These are phyloP conservation scores for Hirsutella rhossiliensis DNA, from an alignment of 2,329 filamentous ascomycete species.

Conservation along the genomic window DNA sequence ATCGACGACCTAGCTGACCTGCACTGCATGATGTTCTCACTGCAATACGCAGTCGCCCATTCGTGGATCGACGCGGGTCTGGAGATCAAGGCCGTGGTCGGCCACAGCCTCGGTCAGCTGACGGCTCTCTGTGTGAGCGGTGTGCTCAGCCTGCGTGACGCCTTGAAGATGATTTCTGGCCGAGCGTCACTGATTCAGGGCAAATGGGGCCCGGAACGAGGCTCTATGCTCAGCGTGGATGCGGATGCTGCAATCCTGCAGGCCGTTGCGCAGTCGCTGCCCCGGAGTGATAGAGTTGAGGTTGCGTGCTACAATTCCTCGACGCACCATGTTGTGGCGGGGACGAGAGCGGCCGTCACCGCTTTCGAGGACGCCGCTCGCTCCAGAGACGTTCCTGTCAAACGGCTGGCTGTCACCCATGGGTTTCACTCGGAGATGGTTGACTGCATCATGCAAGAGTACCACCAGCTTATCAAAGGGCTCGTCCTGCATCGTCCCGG, in stretches of 20 bases:
- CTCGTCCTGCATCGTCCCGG: conserved; percentile 1
- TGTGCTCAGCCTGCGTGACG: conserved; percentile 15
- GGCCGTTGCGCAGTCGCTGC: not conserved
- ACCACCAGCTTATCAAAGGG: not conserved
- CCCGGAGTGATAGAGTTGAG: not conserved
- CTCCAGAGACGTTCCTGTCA: not conserved
- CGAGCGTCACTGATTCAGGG: conserved; percentile 19
- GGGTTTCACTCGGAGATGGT: conserved; percentile 5
- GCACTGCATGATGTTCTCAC: conserved; percentile 17
- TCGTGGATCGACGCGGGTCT: conserved; percentile 7
- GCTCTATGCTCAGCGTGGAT: conserved; percentile 17
- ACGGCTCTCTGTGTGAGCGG: conserved; percentile 22
- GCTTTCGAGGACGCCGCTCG: not conserved
- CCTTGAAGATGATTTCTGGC: conserved; percentile 14
- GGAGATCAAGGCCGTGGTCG: conserved; percentile 7
- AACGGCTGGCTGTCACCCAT: conserved; percentile 2
- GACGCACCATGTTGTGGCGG: conserved; percentile 16
- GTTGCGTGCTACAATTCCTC: conserved; percentile 23
- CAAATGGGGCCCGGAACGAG: conserved; percentile 20
- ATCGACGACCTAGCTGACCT: conserved; percentile 16
- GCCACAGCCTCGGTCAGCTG: conserved; percentile 28
- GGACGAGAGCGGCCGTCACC: conserved; percentile 11
- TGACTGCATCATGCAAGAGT: conserved; percentile 4
- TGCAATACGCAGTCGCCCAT: conserved; percentile 6
- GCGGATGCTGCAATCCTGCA: not conserved